These are phyloP conservation scores for Fistulifera pelliculosa DNA, from an alignment of 108 stramenopile genomes.

Conservation along the genomic window DNA sequence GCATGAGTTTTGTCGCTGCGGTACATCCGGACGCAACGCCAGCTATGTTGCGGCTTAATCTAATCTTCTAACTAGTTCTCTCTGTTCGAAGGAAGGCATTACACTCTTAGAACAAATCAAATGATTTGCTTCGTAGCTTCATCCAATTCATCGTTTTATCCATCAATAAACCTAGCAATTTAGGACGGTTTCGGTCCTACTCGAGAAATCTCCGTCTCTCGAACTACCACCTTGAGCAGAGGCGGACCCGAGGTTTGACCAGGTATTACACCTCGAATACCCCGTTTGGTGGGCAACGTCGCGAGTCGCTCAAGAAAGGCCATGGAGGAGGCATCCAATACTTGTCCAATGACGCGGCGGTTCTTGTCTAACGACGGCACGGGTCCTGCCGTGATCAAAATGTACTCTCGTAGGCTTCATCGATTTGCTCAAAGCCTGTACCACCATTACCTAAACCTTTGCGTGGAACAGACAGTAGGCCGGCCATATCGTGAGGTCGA, in stretches of 20 bases:
- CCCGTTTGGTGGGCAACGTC: conserved; percentile 54
- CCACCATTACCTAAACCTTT: conserved; percentile 76
- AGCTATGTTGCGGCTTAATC: too few relatives aligned
- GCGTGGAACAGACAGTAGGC: conserved; percentile 52
- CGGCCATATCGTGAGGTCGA: conserved; percentile 45
- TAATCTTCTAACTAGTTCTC: too few relatives aligned
- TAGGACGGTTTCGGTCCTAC: neutral
- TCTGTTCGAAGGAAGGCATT: too few relatives aligned
- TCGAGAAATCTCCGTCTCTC: neutral
- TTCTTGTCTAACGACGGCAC: conserved; percentile 48
- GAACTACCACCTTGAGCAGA: conserved; percentile 20
- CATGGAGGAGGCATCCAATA: conserved; percentile 62
- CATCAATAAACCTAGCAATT: too few relatives aligned
- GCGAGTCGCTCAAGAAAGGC: conserved; percentile 51
- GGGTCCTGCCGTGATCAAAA: conserved; percentile 53
- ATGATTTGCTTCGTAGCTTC: too few relatives aligned
- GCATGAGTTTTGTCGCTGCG: too few relatives aligned
- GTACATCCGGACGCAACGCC: too few relatives aligned
- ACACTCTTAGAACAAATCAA: too few relatives aligned
- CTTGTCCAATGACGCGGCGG: conserved; percentile 62
- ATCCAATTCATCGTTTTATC: too few relatives aligned
- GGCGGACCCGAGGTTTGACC: conserved; percentile 50
- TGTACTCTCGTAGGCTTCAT: conserved; percentile 55
- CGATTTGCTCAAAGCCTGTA: conserved; percentile 47
- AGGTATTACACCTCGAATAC: conserved; percentile 45